phyloP scores from a whole-genome alignment of 495 filamentous ascomycete species.

The Lasiosphaeris hirsuta region DNA sequence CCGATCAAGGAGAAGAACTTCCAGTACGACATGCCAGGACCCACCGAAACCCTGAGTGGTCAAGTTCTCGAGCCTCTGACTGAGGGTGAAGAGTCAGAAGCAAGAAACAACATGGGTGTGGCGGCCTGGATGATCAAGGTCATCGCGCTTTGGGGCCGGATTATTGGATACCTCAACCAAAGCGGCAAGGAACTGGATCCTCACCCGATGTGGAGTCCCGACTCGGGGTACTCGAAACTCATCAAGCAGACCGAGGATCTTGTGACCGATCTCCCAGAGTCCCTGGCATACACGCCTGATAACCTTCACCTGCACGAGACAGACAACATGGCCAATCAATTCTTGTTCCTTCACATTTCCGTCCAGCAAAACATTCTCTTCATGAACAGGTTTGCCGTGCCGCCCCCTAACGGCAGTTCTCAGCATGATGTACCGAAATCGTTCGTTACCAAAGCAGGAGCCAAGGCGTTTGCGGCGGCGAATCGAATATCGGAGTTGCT shows the following conservation, averaged over 20 bases:
- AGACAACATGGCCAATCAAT: constrained; percentile 83
- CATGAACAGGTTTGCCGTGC: constrained; percentile 82
- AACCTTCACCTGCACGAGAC: constrained; percentile 83
- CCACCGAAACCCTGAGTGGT: constrained; percentile 81
- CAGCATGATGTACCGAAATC: constrained; percentile 74
- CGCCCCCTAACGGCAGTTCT: constrained; percentile 62
- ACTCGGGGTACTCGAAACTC: constrained; percentile 70
- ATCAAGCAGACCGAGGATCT: constrained; percentile 70
- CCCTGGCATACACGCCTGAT: constrained; percentile 68
- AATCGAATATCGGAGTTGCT: constrained; percentile 83
- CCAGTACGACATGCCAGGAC: constrained; percentile 83
- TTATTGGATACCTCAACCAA: constrained; percentile 87
- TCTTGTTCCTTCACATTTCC: constrained; percentile 89
- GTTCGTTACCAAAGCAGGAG: constrained; percentile 72
- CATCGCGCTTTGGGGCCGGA: constrained; percentile 83
- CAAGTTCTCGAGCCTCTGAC: constrained; percentile 63
- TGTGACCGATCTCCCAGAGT: constrained; percentile 62
- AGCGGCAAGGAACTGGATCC: constrained; percentile 81
- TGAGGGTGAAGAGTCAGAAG: constrained; percentile 59
- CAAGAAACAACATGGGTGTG: constrained; percentile 87
- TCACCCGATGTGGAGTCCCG: constrained; percentile 73
- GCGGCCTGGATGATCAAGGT: constrained; percentile 86
- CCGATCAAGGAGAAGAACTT: constrained; percentile 89
- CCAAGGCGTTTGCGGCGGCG: constrained; percentile 80
- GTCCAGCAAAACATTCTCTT: constrained; percentile 88